Evolutionary conservation across 2,329 filamentous ascomycete species (phyloP).

Genomic region (Diaporthe caulivora): DNA sequence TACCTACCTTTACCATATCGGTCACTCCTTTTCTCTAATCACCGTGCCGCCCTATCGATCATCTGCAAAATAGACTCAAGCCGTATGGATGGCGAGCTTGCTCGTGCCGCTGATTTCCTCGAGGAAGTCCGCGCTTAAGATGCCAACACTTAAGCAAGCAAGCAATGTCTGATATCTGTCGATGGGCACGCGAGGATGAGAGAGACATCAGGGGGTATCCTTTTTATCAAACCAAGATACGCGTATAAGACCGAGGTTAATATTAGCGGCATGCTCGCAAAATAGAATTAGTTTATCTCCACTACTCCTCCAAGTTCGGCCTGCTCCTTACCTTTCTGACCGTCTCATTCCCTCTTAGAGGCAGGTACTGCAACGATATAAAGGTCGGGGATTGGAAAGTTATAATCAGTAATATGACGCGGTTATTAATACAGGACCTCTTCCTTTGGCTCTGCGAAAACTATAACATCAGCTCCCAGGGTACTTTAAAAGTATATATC

Average conservation of each 20-base stretch:
- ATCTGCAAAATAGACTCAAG: background rate
- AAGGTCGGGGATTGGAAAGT: background rate
- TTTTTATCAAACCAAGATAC: background rate
- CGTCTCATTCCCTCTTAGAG: no score
- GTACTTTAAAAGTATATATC: no score
- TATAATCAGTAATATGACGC: background rate
- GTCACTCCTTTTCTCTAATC: no score
- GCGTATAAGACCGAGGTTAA: background rate
- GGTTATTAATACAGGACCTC: background rate
- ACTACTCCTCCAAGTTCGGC: background rate
- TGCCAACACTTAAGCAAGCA: background rate
- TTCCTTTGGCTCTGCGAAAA: no score
- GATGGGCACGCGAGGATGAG: background rate
- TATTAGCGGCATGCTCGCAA: background rate
- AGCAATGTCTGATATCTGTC: background rate
- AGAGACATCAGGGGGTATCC: background rate
- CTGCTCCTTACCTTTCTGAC: no score
- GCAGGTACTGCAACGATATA: background rate
- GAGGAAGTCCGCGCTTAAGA: constrained; percentile 2
- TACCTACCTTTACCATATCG: no score
- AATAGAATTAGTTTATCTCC: background rate
- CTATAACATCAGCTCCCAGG: no score
- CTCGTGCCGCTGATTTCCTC: background rate
- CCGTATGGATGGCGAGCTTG: background rate
- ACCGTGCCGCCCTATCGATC: no score